phyloP scores from a whole-genome alignment of 768 basidiomycete genomes.

The Peribolospora kevripleyi region DNA sequence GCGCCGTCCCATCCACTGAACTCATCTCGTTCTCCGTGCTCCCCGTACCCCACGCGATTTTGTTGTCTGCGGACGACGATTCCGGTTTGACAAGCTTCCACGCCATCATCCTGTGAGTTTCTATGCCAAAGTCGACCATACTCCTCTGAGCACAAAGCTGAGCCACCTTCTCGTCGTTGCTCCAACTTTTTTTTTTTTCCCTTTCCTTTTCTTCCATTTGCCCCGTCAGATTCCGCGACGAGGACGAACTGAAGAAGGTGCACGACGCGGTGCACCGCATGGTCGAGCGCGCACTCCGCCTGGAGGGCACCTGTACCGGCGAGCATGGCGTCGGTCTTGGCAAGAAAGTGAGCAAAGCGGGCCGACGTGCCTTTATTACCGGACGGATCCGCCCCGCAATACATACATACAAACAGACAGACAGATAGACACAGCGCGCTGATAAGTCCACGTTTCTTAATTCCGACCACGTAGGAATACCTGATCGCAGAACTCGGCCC shows the following conservation, averaged over 20 bases:
- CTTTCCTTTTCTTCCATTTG: too few species aligned
- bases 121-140: slow-evolving; percentile 9
- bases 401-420: too few species aligned
- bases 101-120: slow-evolving; percentile 18
- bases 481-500: slow-evolving; percentile 57
- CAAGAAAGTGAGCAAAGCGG: too few species aligned
- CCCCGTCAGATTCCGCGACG: neutral
- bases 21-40: too few species aligned
- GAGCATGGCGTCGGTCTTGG: slow-evolving; percentile 6
- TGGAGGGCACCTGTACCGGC: slow-evolving; percentile 25
- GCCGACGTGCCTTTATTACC: too few species aligned
- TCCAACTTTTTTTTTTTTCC: too few species aligned
- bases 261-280: slow-evolving; percentile 19
- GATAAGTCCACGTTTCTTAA: slow-evolving; percentile 16
- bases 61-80: slow-evolving; percentile 20
- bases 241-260: slow-evolving; percentile 15
- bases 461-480: slow-evolving; percentile 27
- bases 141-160: neutral
- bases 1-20: neutral
- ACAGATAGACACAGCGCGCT: too few species aligned
- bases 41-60: neutral
- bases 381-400: too few species aligned
- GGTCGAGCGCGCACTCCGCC: slow-evolving; percentile 22
- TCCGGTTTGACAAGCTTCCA: slow-evolving; percentile 15
- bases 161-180: too few species aligned